Base-by-base conservation (phyloP, 1,139 yeast genomes). In the Petasospora fabianii region DNA sequence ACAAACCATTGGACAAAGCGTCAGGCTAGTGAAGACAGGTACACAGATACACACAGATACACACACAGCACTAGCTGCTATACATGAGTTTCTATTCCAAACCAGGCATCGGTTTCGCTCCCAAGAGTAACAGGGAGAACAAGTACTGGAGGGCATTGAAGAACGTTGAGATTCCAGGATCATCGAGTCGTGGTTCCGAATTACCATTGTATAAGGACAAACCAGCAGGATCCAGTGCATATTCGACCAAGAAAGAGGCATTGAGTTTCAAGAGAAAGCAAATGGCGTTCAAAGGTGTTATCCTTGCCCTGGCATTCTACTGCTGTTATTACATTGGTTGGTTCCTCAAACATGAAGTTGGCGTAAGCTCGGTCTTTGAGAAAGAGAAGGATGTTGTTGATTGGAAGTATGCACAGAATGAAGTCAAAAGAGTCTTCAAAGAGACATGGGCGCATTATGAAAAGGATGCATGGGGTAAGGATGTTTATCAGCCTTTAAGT, bases 371-470 rank as follows among this genome's bases (percentile, higher is more conserved):
- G n/a, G 27, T n/a, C n/a, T n/a, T 43, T 3, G 34, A 27, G 2
- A 32, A 20, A 13, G 28, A 32, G 8, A 13, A 20, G 3, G 39
- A 24, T 11, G 44, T 34, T 6, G 33, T 30, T 4, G 47, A 41
- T 20, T 46, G 48, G 50, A 28, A 30, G n/a, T 18, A 67, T 69
- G 86, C 54, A 53, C 12, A 77, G 36, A 82, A 78, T 51, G 58
- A 64, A 46, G 87, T 85, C 20, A 73, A 66, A 48, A 59, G 69
- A 28, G 88, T 79, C 6, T 85, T 90, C 57, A 65, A 79, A 46
- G 81, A 79, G 34, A 76, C 94, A 11, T 90, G 97, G 96, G 68
- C 68, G 27, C 84, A 84, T 36, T 90, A 90, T 55, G 79, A 76
- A 38, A 64, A 70, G 36, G 71, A 84, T 53, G 97, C 86, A 0